These are phyloP conservation scores for Boletus reticuloceps DNA, from an alignment of 768 basidiomycete genomes.

Conservation along the genomic window DNA sequence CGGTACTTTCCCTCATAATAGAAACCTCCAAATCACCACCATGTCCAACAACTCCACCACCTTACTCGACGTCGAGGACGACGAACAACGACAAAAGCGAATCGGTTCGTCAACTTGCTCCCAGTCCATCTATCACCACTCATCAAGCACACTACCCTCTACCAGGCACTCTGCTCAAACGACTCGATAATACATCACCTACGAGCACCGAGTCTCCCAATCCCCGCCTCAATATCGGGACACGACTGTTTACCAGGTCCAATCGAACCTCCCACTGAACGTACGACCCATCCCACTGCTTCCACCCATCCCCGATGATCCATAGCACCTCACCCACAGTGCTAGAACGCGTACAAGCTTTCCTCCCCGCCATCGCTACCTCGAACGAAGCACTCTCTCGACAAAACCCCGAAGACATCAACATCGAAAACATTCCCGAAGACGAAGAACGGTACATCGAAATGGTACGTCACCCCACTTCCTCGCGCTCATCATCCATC, in stretches of 20 bases:
- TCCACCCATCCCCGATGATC: conserved; percentile 3
- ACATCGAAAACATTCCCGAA: conserved; percentile 62
- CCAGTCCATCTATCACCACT: background rate
- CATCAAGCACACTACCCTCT: background rate
- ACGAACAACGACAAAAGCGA: conserved; percentile 41
- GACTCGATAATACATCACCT: conserved; percentile 30
- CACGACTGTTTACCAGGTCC: conserved; percentile 30
- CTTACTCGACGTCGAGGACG: conserved; percentile 48
- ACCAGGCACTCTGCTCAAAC: conserved; percentile 42
- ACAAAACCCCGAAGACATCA: conserved; percentile 54
- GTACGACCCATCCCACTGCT: conserved; percentile 34
- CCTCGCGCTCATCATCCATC: background rate
- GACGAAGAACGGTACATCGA: conserved; percentile 57
- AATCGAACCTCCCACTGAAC: conserved; percentile 45
- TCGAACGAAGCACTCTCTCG: conserved; percentile 56
- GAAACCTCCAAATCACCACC: background rate
- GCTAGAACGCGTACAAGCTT: conserved; percentile 60
- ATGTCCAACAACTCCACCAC: conserved; percentile 10
- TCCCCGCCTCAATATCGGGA: conserved; percentile 36
- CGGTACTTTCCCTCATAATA: background rate
- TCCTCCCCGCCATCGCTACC: conserved; percentile 64
- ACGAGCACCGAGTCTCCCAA: conserved; percentile 11
- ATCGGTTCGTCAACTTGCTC: conserved; percentile 32
- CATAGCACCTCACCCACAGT: conserved; percentile 39
- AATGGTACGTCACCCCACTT: conserved; percentile 45